These are phyloP conservation scores for Russula compacta DNA, from an alignment of 768 basidiomycete species.

Conservation along the genomic window DNA sequence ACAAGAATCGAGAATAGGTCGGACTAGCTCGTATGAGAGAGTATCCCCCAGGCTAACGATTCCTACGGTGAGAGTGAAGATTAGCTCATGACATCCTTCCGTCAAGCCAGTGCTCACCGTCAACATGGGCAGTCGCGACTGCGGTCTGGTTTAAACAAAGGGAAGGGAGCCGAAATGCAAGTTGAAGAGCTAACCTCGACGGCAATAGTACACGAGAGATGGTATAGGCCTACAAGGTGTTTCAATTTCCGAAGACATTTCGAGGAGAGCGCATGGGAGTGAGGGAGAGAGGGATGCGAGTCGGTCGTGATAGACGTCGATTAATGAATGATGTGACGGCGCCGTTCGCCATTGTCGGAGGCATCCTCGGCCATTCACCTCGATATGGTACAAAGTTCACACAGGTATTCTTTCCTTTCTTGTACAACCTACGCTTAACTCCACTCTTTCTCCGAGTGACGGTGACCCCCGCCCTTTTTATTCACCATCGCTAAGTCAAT, in stretches of 20 bases:
- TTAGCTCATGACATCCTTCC: background rate
- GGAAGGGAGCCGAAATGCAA: slow-evolving; percentile 1
- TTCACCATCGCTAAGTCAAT: background rate
- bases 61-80: slow-evolving; percentile 32
- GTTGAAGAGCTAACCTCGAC: slow-evolving; percentile 46
- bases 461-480: background rate
- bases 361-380: background rate
- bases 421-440: slow-evolving; percentile 10
- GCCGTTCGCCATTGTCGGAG: background rate
- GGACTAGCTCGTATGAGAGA: slow-evolving; percentile 53
- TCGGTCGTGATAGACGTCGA: slow-evolving; percentile 1
- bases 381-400: background rate
- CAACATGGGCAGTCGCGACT: slow-evolving; percentile 55
- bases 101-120: slow-evolving; percentile 37
- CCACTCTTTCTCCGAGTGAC: slow-evolving; percentile 4
- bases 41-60: slow-evolving; percentile 57
- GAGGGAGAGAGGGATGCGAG: background rate
- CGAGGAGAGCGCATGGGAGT: slow-evolving; percentile 24
- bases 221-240: slow-evolving; percentile 38
- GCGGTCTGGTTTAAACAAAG: slow-evolving; percentile 9
- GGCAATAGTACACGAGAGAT: slow-evolving; percentile 59
- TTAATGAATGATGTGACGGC: background rate
- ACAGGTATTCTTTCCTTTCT: slow-evolving; percentile 4
- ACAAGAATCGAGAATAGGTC: slow-evolving; percentile 68
- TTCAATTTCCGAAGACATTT: slow-evolving; percentile 27